Base-by-base conservation (phyloP, 768 basidiomycete genomes). In the Neoboletus brunneissimus region DNA sequence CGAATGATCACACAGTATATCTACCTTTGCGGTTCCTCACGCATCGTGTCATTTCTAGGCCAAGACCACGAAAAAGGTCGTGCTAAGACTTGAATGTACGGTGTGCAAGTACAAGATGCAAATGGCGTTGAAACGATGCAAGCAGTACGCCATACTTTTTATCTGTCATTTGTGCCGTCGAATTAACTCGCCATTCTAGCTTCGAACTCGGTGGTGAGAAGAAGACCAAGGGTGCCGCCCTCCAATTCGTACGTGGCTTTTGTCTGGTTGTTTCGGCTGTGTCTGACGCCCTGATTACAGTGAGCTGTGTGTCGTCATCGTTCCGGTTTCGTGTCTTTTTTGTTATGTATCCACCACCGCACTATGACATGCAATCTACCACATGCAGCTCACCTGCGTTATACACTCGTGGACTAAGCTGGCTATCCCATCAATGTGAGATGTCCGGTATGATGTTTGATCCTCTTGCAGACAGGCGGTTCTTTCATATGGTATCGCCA, bases 161-260 rank as follows among this genome's bases (percentile, higher is more conserved):
- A 25, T 41, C 13, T 38, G 0, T 9, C 29, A 9, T 29, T 20
- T 27, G n/a, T 27, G 22, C 20, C 1, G 23, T 37, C 15, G 6
- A 16, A 38, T 55, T 59, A 48, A 38, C 10, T 55, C 32, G 5
- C 46, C 8, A 49, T 51, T 47, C 22, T 64, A 93, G 92, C 82
- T 98, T 99, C 82, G 96, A 98, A 80, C 88, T 98, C 53, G 96
- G 97, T 76, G 97, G 97, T 73, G 97, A 99, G 85, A 99, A 98
- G 87, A 98, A 98, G 89, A 94, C 92, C 67, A 94, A 94, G 85
- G 93, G 94, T 76, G 93, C 92, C 67, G 94, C 93, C 59, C 89
- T 95, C 68, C 85, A 84, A 72, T 95, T 95, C 85, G 91, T 94
- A 75, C 67, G 91, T 89, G 5, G 16, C 34, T 25, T 43, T 47